Conservation (phyloP, 2,329 filamentous ascomycete species). For the Fonsecaea multimorphosa region DNA sequence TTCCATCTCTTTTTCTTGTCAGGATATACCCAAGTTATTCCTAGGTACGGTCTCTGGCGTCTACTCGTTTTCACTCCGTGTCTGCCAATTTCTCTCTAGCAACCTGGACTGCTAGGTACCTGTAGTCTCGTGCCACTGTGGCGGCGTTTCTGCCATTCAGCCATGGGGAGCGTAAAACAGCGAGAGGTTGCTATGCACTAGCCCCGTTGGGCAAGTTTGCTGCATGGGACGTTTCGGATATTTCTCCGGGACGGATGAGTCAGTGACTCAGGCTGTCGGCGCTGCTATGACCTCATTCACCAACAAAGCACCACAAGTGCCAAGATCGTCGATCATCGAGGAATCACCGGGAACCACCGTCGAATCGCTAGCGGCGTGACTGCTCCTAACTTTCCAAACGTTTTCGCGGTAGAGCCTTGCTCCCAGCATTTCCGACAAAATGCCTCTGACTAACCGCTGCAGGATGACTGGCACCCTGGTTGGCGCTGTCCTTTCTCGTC, state of each 20-base stretch:
- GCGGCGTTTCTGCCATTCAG: background rate
- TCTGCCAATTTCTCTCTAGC: background rate
- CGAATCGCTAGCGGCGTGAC: slow-evolving; percentile 5
- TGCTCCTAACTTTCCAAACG: slow-evolving; percentile 4
- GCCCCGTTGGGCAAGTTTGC: background rate
- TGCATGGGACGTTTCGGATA: background rate
- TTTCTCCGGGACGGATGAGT: background rate
- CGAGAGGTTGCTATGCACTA: background rate
- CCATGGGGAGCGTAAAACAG: background rate
- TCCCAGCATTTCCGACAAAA: slow-evolving; percentile 17
- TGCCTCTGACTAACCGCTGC: slow-evolving; percentile 19
- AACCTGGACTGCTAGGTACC: no score
- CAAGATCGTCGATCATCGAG: slow-evolving; percentile 16
- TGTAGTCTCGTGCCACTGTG: background rate
- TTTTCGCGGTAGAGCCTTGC: slow-evolving; percentile 23
- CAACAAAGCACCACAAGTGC: background rate
- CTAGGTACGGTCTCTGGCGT: background rate
- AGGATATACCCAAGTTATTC: background rate
- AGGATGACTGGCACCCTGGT: slow-evolving; percentile 10
- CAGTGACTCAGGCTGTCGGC: no score
- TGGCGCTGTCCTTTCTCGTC: background rate
- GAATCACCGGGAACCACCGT: slow-evolving; percentile 1
- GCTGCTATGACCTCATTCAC: background rate
- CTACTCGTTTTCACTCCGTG: background rate
- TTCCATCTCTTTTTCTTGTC: background rate